These are phyloP conservation scores for Pichia deserticola DNA, from an alignment of 805 yeast species.

Conservation along the genomic window DNA sequence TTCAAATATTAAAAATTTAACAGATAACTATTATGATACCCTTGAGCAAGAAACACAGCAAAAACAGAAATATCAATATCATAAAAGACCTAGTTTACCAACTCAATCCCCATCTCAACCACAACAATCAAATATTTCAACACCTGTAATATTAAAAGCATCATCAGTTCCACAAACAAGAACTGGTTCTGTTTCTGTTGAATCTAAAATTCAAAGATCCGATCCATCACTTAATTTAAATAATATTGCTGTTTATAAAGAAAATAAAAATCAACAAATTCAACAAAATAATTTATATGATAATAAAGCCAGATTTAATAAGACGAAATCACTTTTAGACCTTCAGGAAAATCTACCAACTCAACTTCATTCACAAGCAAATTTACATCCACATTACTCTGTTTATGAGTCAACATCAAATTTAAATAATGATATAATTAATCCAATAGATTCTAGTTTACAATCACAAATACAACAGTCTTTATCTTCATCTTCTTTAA, in stretches of 20 bases:
- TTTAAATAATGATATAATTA: too few species aligned
- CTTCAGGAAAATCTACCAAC: neutral
- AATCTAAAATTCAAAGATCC: conserved; percentile 30
- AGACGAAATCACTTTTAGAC: neutral
- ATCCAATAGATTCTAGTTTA: neutral
- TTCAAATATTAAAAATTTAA: neutral
- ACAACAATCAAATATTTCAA: neutral
- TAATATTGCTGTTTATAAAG: conserved; percentile 38
- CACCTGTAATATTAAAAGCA: neutral
- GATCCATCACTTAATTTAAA: conserved; percentile 48
- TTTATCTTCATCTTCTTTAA: neutral
- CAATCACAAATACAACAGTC: neutral
- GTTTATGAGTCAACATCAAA: too few species aligned
- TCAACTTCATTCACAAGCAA: neutral
- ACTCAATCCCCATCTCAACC: neutral
- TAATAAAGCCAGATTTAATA: neutral
- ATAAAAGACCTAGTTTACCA: neutral
- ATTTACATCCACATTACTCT: too few species aligned
- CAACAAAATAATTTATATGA: neutral
- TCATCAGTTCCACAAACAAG: conserved; percentile 2
- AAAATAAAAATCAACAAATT: conserved; percentile 1
- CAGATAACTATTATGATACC: conserved; percentile 1
- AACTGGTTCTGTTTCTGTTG: neutral
- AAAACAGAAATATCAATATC: neutral
- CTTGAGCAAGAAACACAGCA: neutral